Evolutionary conservation across 2,329 filamentous ascomycete species (phyloP), one percentile per base, ranked within the genome.

Genomic region (Ceratocystis albifundus): DNA sequence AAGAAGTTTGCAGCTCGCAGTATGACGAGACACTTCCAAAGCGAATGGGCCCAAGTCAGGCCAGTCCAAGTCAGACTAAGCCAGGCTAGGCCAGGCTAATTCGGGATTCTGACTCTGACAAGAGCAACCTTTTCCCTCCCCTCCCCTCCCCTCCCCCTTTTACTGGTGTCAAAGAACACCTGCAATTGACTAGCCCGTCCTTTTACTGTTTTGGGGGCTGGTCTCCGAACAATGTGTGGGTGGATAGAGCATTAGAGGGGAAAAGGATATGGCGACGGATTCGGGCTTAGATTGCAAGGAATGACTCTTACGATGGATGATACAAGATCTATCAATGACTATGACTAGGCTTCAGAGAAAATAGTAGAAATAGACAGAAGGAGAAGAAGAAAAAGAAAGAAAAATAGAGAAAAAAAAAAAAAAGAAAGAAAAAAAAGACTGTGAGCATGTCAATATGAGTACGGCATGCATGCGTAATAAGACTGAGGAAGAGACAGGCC

Each of bases 291-390:
- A 59, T 36, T 59, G 53, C n/a, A 32, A 30, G 53, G 28, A 59
- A 59, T 59, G 28, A 59, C 53, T 59, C 53, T 59, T 59, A 59
- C 53, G 25, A 59, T 30, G n/a, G 32, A 59, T 7, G 53, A 36
- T 17, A 10, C 17, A 17, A 30, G 25, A 30, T 25, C 32, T 32
- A 6, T 30, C 53, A 2, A 20, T 25, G 25, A 57, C 25, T 30
- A 32, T 59, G 25, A 30, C 15, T 28, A 28, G 53, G n/a, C 53
- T 30, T 57, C n/a, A 6, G 53, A 15, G 53, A 57, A 57, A 57
- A 32, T 22, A 50, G 46, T n/a, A 7, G 46, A 7, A n/a, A n/a
- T n/a, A n/a, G n/a, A n/a, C n/a, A n/a, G n/a, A n/a, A n/a, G n/a
- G n/a, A n/a, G n/a, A n/a, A n/a, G n/a, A 20, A 22, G 10, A 50